Conservation (phyloP, 2,329 filamentous ascomycete genomes). For the Trichoderma koningiopsis region DNA sequence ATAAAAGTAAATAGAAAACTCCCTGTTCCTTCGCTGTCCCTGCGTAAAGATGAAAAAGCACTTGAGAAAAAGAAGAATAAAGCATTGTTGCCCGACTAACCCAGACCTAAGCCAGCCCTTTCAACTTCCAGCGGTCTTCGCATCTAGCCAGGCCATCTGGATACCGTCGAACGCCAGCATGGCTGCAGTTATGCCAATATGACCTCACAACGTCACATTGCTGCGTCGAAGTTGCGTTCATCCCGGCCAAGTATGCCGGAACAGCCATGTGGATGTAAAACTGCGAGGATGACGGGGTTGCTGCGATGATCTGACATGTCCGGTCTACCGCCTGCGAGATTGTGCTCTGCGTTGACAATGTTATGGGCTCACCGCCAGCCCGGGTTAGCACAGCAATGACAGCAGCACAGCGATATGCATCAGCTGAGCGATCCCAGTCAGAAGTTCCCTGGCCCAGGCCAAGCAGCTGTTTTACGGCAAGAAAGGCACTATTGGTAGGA, state of each 20-base stretch:
- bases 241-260: conserved; percentile 42
- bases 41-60: not conserved
- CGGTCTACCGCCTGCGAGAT: conserved; percentile 39
- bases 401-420: conserved; percentile 41
- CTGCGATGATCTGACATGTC: conserved; percentile 40
- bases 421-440: conserved; percentile 33
- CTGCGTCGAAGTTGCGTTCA: conserved; percentile 36
- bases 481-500: conserved; percentile 29
- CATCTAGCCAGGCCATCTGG: conserved; percentile 35
- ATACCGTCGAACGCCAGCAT: conserved; percentile 43
- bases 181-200: conserved; percentile 44
- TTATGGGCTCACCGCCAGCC: not conserved
- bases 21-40: not conserved
- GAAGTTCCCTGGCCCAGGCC: conserved; percentile 27
- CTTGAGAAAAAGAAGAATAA: not conserved
- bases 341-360: conserved; percentile 25
- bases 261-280: conserved; percentile 46
- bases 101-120: conserved; percentile 24
- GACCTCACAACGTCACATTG: conserved; percentile 41
- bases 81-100: not conserved
- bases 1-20: not conserved
- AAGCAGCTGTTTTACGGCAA: conserved; percentile 35
- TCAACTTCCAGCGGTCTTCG: conserved; percentile 39
- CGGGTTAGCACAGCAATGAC: conserved; percentile 37
- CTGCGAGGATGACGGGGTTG: conserved; percentile 37